These are phyloP conservation scores for Fusarium albosuccineum DNA, from an alignment of 2,329 filamentous ascomycete genomes.

Conservation along the genomic window DNA sequence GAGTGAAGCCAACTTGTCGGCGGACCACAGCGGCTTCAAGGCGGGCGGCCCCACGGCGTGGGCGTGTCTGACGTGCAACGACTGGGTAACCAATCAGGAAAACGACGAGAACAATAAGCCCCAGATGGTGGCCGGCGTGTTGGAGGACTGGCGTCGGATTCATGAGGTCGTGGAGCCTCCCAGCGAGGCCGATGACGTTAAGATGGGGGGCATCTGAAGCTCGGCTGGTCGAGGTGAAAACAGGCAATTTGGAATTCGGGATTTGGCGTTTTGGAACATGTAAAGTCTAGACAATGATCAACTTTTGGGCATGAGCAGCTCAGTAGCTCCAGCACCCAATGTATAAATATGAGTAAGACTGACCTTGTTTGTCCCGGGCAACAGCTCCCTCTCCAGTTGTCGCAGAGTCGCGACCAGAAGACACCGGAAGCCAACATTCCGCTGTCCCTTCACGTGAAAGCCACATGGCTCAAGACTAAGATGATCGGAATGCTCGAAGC, in stretches of 20 bases:
- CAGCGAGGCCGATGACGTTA: slow-evolving; percentile 13
- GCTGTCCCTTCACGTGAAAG: slow-evolving; percentile 14
- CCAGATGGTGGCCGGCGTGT: slow-evolving; percentile 33
- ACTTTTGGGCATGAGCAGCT: slow-evolving; percentile 10
- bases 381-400: too few relatives aligned
- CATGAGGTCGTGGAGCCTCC: slow-evolving; percentile 4
- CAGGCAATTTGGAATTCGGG: slow-evolving; percentile 9
- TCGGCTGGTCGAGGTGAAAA: not conserved
- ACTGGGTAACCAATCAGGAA: slow-evolving; percentile 48
- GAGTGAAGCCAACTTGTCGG: slow-evolving; percentile 29
- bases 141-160: slow-evolving; percentile 29
- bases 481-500: slow-evolving; percentile 26
- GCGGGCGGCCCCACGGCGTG: slow-evolving; percentile 40
- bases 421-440: slow-evolving; percentile 27
- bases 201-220: slow-evolving; percentile 7
- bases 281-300: slow-evolving; percentile 21
- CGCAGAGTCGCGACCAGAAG: not conserved
- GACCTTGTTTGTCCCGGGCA: too few relatives aligned
- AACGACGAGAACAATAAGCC: slow-evolving; percentile 32
- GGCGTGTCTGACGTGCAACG: slow-evolving; percentile 52
- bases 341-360: too few relatives aligned
- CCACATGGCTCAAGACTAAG: slow-evolving; percentile 22
- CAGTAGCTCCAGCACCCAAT: not conserved
- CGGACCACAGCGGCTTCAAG: slow-evolving; percentile 31
- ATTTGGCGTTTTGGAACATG: slow-evolving; percentile 30